Base-by-base conservation (phyloP, 306 rosid species). In the Begonia loranthoides region DNA sequence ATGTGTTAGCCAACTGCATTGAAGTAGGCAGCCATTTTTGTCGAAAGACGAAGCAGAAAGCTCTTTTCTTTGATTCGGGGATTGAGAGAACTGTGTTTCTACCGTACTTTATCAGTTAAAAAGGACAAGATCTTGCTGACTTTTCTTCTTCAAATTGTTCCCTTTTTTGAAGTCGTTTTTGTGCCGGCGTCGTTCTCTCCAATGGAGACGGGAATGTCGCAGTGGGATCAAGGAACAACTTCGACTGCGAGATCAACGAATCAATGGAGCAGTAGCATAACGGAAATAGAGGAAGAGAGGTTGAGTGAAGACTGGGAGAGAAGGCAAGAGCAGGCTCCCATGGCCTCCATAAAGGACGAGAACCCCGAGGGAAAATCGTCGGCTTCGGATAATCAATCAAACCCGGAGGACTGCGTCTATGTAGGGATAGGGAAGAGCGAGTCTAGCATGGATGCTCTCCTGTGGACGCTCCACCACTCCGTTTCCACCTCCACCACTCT, bases 271-370 rank as follows among this genome's bases (percentile, higher is more conserved):
- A 58, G 16, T 17, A 55, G 76, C 15, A 65, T 59, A 50, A 65
- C 85, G 49, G 95, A 86, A 72, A 86, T 81, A 53, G 88, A 82
- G 70, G 88, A 87, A 58, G 85, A 82, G 24, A 64, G 40, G 12
- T 16, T 67, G 0, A 3, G 45, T 17, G 24, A 62, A 41, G 1
- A 47, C 4, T 21, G 46, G 34, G 77, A 62, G 67, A 59, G 45
- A 4, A 51, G 59, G 55, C 19, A 45, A 4, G 56, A 58, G 51
- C 52, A 54, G 33, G 51, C 38, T 28, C 68, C 80, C 17, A 51
- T 81, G 78, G 65, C 66, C 17, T 48, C 73, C 17, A 75, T 79
- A 45, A 53, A 39, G 17, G 93, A 86, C 66, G 82, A 72, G 8
- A 44, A 65, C 3, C 39, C 49, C 12, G 38, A 11, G 16, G 46